Evolutionary conservation across 345 rosid species (phyloP), one percentile per base, ranked within the genome.

Genomic region (Ricinus communis): DNA sequence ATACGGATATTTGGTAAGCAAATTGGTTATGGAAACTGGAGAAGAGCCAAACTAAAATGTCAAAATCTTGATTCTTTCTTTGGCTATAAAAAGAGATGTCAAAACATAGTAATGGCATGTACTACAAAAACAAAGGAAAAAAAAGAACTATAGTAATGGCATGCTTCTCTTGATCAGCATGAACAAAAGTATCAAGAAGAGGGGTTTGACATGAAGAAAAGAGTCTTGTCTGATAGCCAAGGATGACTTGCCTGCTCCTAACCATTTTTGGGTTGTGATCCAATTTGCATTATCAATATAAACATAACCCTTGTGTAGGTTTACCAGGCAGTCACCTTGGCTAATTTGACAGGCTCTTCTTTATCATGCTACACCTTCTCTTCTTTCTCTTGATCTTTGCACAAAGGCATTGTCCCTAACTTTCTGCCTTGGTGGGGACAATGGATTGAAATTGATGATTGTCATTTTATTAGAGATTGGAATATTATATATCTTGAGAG

Each of bases 221-320:
- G 24, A 21, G 63, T 22, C 33, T n/a, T 66, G 71, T 73, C 46
- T 31, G 40, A 5, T 62, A 72, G 69, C 75, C 69, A 45, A 72
- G 76, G 76, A 65, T 30, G 76, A 65, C 33, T 72, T 72, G 70
- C 62, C 71, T 25, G 62, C 36, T 36, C 58, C 38, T 33, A 33
- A 6, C 38, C 38, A 33, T 33, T 33, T 33, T 33, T 33, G 38
- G 2, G 2, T 33, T 33, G 38, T 33, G 6, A 6, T 33, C 6
- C n/a, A n/a, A 33, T 33, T 2, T 33, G 38, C 6, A 6, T 33
- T 33, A 33, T 6, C 4, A 2, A 33, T 6, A 33, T 6, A 33
- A 2, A 33, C 6, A 6, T 33, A 33, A 33, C 38, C 38, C 38
- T 33, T 33, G 38, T 33, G 38, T 6, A 33, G 2, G 38, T 2